Evolutionary conservation across 163 green algal genomes (phyloP), one percentile per base, ranked within the genome.

Genomic region (Volvox carteri): DNA sequence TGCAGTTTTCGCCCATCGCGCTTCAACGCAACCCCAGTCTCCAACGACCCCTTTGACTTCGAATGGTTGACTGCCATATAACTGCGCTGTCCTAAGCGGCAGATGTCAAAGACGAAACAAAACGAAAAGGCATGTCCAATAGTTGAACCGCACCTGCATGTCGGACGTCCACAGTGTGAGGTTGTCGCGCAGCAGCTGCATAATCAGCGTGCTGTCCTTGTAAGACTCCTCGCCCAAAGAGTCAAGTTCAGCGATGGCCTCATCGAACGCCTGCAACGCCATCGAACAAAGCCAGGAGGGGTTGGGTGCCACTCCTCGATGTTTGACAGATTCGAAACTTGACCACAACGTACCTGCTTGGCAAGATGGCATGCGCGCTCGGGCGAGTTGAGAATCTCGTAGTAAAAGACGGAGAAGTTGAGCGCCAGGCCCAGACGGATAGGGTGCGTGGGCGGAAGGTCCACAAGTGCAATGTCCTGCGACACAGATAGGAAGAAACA

Each of bases 351-450:
- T 16, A 97, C 95, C 93, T 98, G 95, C 95, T 99, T 99, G 16
- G 98, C 98, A 76, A 99, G 94, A 87, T 99, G 95, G 96, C 98
- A 99, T 5, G 98, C 98, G 41, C 97, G 95, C 95, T 99, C 98
- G 35, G 98, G 98, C 12, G 97, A 99, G 95, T 99, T 99, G 33
- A 99, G 92, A 90, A 99, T 99, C 94, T 99, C 98, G 85, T 99
- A 99, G 95, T 99, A 99, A 94, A 99, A 99, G 16, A 99, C 98
- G 30, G 96, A 99, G 94, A 99, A 99, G 95, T 99, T 99, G 56
- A 99, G 95, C n/a, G 98, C 98, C 81, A 99, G 94, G 84, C 98
- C 98, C 86, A 99, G 95, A 60, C 98, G 95, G 89, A 99, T 99
- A 72, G 98, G 98, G 94, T 99, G 98, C 42, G 98, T 99, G n/a